Evolutionary conservation across 176 grass and related monocot species (phyloP).

Genomic region (Leersia perrieri): DNA sequence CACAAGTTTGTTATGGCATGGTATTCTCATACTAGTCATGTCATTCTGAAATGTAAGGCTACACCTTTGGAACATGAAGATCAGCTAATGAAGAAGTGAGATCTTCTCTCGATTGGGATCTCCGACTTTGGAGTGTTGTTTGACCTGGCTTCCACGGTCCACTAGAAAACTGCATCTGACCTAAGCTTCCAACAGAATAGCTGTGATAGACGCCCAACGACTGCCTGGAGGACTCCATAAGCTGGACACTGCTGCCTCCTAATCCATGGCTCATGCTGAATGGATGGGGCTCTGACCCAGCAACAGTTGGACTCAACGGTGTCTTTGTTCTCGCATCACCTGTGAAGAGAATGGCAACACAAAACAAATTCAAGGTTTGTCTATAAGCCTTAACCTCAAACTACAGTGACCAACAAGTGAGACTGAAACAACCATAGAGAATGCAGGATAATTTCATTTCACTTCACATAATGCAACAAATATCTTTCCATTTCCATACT

Average conservation of each 20-base stretch:
- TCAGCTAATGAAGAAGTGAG: conserved; percentile 75
- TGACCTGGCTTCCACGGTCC: conserved; percentile 70
- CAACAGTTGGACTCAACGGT: conserved; percentile 87
- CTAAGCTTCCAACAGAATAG: conserved; percentile 94
- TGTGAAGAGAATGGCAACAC: conserved; percentile 29
- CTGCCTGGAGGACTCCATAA: conserved; percentile 73
- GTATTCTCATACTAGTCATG: conserved; percentile 32
- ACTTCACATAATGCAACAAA: not conserved
- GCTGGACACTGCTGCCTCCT: conserved; percentile 63
- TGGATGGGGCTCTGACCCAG: conserved; percentile 75
- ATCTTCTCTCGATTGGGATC: conserved; percentile 97
- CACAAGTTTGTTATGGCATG: conserved; percentile 36
- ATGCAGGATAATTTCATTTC: not conserved
- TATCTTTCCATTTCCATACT: not conserved
- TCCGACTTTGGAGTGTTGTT: conserved; percentile 86
- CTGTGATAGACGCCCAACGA: conserved; percentile 73
- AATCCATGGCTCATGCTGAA: conserved; percentile 74
- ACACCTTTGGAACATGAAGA: conserved; percentile 74
- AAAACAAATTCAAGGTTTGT: not conserved
- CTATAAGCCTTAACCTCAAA: not conserved
- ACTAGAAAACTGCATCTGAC: conserved; percentile 86
- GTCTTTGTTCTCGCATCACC: conserved; percentile 80
- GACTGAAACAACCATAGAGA: not conserved
- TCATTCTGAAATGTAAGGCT: conserved; percentile 44
- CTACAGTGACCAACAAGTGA: not conserved